Evolutionary conservation across 441 rosid genomes (phyloP), one percentile per base, ranked within the genome.

Genomic region (Croton setiger): DNA sequence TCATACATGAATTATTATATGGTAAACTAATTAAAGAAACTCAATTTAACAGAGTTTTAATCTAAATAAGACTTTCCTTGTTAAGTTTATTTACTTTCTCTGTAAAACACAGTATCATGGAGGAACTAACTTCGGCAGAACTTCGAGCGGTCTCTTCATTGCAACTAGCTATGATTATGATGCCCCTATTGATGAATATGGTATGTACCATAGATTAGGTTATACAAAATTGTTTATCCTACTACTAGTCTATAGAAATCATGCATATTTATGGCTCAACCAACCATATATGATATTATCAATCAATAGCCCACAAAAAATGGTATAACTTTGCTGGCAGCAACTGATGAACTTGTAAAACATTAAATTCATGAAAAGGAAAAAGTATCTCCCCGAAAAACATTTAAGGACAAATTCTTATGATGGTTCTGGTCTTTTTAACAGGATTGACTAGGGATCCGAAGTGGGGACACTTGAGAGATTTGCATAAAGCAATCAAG

Each of bases 391-490:
- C 12, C 51, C 21, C n/a, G 41, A 52, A 41, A 17, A 23, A 14
- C 36, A 55, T 54, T 13, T 18, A 9, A 4, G 8, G 15, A n/a
- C 53, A 4, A 17, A 52, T 65, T 37, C 11, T 33, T 20, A 53
- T 39, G 20, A 55, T n/a, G 8, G 51, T 53, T 20, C 31, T 17
- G 44, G 12, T 60, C 58, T 60, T 3, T 39, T 2, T 39, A 27
- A 54, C 75, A 95, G 98, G 99, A 71, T 73, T 95, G 37, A 45
- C 82, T 68, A 92, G 94, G 84, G 80, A 92, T 67, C 99, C 99
- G 14, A 95, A 95, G 76, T 95, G 96, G 97, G 96, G 97, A 27
- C 99, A 92, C 80, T 79, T 92, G 81, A 95, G 91, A 84, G 96
- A 92, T 84, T 74, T 95, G 81, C 99, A 95, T 71, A 82, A 86